Percentiles rank a stretch among this genome's conserved stretches.
Conservation (phyloP, 228 moss, liverwort and hornwort genomes). For the Sphagnum fallax region DNA sequence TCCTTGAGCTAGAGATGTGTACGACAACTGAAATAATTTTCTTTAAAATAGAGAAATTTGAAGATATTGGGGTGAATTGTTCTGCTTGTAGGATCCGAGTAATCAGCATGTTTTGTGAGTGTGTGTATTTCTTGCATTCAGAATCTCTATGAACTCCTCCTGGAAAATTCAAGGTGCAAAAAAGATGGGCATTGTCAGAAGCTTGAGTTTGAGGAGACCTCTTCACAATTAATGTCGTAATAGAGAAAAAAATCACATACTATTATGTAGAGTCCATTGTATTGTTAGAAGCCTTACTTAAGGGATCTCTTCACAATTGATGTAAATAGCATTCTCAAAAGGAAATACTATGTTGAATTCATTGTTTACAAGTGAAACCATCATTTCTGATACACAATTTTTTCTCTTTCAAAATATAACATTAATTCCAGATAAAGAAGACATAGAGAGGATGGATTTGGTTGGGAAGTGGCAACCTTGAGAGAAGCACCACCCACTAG, state of each 20-base stretch:
- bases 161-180: constrained; percentile 6
- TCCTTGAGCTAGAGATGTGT: too few species aligned
- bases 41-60: too few species aligned
- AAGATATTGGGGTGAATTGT: too few species aligned
- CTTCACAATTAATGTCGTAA: not conserved
- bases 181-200: not conserved
- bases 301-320: not conserved
- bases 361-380: too few species aligned
- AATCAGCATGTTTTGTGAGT: not conserved
- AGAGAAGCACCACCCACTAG: constrained; percentile 62
- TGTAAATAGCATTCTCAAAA: not conserved
- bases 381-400: too few species aligned
- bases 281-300: not conserved
- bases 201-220: not conserved
- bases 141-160: constrained; percentile 53
- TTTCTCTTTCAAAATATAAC: too few species aligned
- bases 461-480: constrained; percentile 18
- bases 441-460: too few species aligned
- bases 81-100: too few species aligned
- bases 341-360: not conserved
- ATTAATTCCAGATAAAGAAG: too few species aligned
- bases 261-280: not conserved
- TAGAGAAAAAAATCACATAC: not conserved
- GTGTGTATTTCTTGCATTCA: constrained; percentile 33
- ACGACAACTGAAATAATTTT: too few species aligned